Conservation (phyloP, 2,329 filamentous ascomycete species). For the Canariomyces notabilis region DNA sequence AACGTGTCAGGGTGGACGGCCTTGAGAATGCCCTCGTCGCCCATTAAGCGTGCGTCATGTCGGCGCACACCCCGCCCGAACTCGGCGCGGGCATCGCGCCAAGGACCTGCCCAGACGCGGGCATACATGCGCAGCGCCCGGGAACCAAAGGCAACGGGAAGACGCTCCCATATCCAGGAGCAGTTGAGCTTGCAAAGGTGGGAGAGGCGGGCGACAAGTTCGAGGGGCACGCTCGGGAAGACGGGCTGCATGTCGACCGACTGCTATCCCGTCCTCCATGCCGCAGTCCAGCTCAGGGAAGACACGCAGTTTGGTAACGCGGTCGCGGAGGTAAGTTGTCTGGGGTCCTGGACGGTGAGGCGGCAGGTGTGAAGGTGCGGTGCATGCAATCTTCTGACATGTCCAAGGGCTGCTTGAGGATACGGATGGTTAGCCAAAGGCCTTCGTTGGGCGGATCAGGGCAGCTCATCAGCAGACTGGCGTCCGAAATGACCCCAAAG, state of each 20-base stretch:
- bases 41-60: constrained; percentile 9
- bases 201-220: constrained; percentile 23
- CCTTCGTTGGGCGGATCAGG: constrained; percentile 10
- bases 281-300: not conserved
- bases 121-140: constrained; percentile 14
- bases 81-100: constrained; percentile 26
- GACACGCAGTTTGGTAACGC: constrained; percentile 6
- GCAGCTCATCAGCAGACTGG: constrained; percentile 3
- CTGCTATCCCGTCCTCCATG: too few species aligned
- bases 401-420: constrained; percentile 8
- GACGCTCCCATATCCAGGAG: constrained; percentile 26
- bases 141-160: constrained; percentile 14
- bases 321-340: constrained; percentile 8
- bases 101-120: constrained; percentile 25
- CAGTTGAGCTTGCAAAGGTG: constrained; percentile 17
- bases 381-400: constrained; percentile 4
- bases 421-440: constrained; percentile 11
- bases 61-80: constrained; percentile 21
- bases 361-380: constrained; percentile 12
- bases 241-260: constrained; percentile 17
- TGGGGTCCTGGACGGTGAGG: constrained; percentile 11
- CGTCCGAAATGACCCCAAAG: constrained; percentile 17
- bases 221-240: constrained; percentile 21
- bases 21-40: too few species aligned
- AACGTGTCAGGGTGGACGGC: constrained; percentile 6